Percentiles rank a stretch among this genome's conserved stretches.
phyloP scores from a whole-genome alignment of 495 filamentous ascomycete species.

The Trichocladium antarcticum region DNA sequence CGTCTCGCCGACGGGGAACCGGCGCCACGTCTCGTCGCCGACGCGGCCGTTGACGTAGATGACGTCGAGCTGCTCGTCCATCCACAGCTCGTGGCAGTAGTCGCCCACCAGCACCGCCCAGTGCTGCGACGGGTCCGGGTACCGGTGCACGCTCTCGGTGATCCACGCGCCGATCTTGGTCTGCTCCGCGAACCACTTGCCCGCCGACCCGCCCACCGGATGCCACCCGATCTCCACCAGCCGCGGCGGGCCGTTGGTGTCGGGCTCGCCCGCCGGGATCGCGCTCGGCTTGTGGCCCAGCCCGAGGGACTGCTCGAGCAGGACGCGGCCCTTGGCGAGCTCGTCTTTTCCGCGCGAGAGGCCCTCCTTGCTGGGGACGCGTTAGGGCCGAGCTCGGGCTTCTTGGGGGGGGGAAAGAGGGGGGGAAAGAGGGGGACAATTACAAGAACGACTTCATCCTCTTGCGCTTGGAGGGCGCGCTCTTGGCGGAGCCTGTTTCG shows the following conservation, averaged over 20 bases:
- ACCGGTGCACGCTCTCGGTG: slow-evolving; percentile 30
- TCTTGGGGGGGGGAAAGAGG: background rate
- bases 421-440: background rate
- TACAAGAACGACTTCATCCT: slow-evolving; percentile 19
- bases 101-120: slow-evolving; percentile 40
- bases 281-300: slow-evolving; percentile 35
- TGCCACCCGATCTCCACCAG: slow-evolving; percentile 39
- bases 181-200: slow-evolving; percentile 37
- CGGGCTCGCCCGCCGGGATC: slow-evolving; percentile 26
- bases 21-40: slow-evolving; percentile 28
- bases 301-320: slow-evolving; percentile 31
- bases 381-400: background rate
- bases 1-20: slow-evolving; percentile 34
- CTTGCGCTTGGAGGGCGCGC: slow-evolving; percentile 3
- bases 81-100: slow-evolving; percentile 37
- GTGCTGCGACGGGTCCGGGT: slow-evolving; percentile 41
- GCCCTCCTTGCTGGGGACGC: slow-evolving; percentile 10
- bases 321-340: slow-evolving; percentile 29
- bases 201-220: slow-evolving; percentile 33
- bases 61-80: slow-evolving; percentile 36
- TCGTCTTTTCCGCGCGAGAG: slow-evolving; percentile 20
- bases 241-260: slow-evolving; percentile 20
- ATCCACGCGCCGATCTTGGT: slow-evolving; percentile 35
- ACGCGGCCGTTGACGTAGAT: slow-evolving; percentile 36
- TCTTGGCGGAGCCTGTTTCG: slow-evolving; percentile 3